Base-by-base conservation (phyloP, 2,329 filamentous ascomycete genomes). In the Paramyrothecium sp. region DNA sequence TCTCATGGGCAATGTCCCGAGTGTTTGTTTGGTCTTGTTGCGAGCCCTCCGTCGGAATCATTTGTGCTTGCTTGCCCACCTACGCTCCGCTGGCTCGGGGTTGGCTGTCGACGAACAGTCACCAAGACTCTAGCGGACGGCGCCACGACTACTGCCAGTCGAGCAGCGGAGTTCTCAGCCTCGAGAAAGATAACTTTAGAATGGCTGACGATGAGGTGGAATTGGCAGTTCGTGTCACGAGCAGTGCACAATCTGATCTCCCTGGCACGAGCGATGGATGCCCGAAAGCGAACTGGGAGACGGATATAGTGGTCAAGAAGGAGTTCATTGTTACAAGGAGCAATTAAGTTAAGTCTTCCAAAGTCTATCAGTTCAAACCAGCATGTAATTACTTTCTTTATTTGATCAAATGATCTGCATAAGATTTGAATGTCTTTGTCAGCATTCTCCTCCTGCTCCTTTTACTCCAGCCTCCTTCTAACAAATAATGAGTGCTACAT, bases 21-120 rank as follows among this genome's bases (percentile, higher is more conserved):
- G 55, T 56, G 3, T 59, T 61, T 49, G 56, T 54, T 13, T 61
- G 60, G 60, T 61, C 60, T 23, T 55, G 54, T 41, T 60, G 59
- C 38, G 57, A 61, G 16, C 60, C 60, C 2, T 61, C 56, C 1
- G 58, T 61, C 2, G 57, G 55, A 51, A 60, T 61, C 34, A 55
- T 61, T 41, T 61, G 57, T 2, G 60, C 60, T 4, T 61, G 60
- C 17, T 55, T 61, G 12, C 60, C 60, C 8, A 59, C 57, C 3
- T 56, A 57, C 8, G 60, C 58, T 3, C 60, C 60, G 11, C 56
- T 61, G 4, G 57, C 58, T 22, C 58, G 56, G 17, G 50, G 58
- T 44, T 30, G 52, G 23, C 59, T 17, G 19, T 49, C 56, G 17
- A 54, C 23, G n/a, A 48, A n/a, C 21, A 54, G 41, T 19, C 53